Evolutionary conservation across 2,329 filamentous ascomycete species (phyloP).

Genomic region (Penicillium sp.): DNA sequence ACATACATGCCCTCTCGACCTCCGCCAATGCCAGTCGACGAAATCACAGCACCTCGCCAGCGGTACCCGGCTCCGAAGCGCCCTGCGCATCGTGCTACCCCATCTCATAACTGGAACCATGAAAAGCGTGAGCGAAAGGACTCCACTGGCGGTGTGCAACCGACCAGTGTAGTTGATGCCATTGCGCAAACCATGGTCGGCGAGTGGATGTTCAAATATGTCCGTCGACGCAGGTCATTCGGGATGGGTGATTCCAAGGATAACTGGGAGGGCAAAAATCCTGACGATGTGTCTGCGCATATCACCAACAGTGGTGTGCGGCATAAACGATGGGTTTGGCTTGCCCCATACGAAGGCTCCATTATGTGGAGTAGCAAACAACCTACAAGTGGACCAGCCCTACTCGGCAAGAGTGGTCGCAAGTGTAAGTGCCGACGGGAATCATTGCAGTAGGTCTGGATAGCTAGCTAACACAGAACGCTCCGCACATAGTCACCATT

Average conservation of each 20-base stretch:
- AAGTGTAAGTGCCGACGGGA: slow-evolving; percentile 66
- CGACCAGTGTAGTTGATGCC: slow-evolving; percentile 83
- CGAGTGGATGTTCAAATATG: slow-evolving; percentile 58
- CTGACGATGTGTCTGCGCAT: slow-evolving; percentile 66
- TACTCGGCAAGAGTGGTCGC: slow-evolving; percentile 90
- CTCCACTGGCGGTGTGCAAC: slow-evolving; percentile 59
- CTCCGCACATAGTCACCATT: slow-evolving; percentile 65
- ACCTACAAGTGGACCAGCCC: slow-evolving; percentile 76
- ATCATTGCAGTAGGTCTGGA: not conserved
- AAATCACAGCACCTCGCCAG: slow-evolving; percentile 55
- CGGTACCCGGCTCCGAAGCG: slow-evolving; percentile 27
- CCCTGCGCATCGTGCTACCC: slow-evolving; percentile 22
- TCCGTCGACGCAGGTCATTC: slow-evolving; percentile 72
- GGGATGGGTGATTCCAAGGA: slow-evolving; percentile 57
- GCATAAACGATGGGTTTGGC: slow-evolving; percentile 97
- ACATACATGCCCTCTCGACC: slow-evolving; percentile 29
- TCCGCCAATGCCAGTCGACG: slow-evolving; percentile 66
- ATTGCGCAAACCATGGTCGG: slow-evolving; percentile 99
- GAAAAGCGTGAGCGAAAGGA: slow-evolving; percentile 35
- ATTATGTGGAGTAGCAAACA: slow-evolving; percentile 99
- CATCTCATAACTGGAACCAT: slow-evolving; percentile 31
- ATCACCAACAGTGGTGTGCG: slow-evolving; percentile 63
- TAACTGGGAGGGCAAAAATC: slow-evolving; percentile 53
- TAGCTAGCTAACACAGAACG: slow-evolving; percentile 9
- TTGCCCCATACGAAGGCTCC: slow-evolving; percentile 90